A percentile compares a stretch with the other conserved stretches of the same genome.
Evolutionary conservation across 495 filamentous ascomycete species (phyloP).

Genomic region (Penicillium roqueforti): DNA sequence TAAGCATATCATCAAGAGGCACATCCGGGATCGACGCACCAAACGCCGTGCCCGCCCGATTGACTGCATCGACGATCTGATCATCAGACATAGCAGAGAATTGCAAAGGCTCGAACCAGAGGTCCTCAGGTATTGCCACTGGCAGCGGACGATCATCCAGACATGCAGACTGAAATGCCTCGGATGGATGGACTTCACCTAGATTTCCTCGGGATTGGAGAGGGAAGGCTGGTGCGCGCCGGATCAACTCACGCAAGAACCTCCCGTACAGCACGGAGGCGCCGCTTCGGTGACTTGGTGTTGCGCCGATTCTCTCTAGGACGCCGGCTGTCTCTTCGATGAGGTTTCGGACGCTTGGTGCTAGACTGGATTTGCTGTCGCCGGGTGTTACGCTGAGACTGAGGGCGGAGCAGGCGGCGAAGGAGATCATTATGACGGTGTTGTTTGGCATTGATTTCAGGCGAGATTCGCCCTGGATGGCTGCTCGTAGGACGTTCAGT

Average conservation of each 20-base stretch:
- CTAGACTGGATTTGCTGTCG: slow-evolving; percentile 51
- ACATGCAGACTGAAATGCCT: slow-evolving; percentile 15
- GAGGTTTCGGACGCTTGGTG: slow-evolving; percentile 61
- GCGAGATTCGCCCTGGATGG: slow-evolving; percentile 64
- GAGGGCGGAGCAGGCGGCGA: slow-evolving; percentile 66
- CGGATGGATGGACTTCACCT: slow-evolving; percentile 7
- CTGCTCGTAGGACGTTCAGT: slow-evolving; percentile 67
- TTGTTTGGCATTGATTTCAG: slow-evolving; percentile 76
- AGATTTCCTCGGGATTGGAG: slow-evolving; percentile 8
- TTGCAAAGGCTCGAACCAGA: slow-evolving; percentile 54
- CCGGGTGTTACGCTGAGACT: slow-evolving; percentile 56
- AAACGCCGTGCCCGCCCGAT: slow-evolving; percentile 54
- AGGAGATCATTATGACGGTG: slow-evolving; percentile 72
- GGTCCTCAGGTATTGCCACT: slow-evolving; percentile 16
- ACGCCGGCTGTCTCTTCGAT: slow-evolving; percentile 68
- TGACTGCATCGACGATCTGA: slow-evolving; percentile 60
- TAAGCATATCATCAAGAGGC: slow-evolving; percentile 52
- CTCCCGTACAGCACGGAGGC: slow-evolving; percentile 58
- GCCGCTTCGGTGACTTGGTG: slow-evolving; percentile 60
- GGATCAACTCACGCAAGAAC: slow-evolving; percentile 56
- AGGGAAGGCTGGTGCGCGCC: slow-evolving; percentile 27
- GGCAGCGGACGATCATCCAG: slow-evolving; percentile 12
- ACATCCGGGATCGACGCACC: slow-evolving; percentile 50
- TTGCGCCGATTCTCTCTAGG: slow-evolving; percentile 61
- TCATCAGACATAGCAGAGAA: slow-evolving; percentile 66